phyloP scores from a whole-genome alignment of 306 rosid genomes.

The Boehmeria nivea region DNA sequence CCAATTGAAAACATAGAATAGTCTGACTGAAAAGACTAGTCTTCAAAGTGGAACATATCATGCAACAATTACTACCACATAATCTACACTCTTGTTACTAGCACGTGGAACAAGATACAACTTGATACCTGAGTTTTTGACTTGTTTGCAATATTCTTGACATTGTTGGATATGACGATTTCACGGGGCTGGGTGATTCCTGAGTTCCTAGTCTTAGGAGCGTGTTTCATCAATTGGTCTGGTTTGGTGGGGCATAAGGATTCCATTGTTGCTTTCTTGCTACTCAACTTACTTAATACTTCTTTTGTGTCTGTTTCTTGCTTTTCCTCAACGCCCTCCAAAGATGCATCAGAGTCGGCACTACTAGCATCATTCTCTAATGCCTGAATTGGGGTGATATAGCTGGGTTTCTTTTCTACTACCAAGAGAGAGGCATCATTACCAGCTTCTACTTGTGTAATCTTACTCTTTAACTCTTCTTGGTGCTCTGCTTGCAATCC shows the following conservation, averaged over 20 bases:
- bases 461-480: constrained; percentile 2
- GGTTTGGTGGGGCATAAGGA: constrained; percentile 2
- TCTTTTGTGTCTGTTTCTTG: background rate
- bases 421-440: background rate
- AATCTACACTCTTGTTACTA: background rate
- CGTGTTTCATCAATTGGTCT: background rate
- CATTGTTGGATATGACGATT: constrained; percentile 1
- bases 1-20: no score
- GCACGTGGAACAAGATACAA: background rate
- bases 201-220: constrained; percentile 6
- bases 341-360: constrained; percentile 1
- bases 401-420: constrained; percentile 3
- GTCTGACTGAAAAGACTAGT: no score
- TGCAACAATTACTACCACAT: background rate
- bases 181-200: constrained; percentile 10
- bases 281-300: background rate
- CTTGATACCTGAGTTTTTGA: constrained; percentile 9
- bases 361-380: background rate
- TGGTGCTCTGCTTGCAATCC: constrained; percentile 12
- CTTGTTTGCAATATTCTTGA: constrained; percentile 8
- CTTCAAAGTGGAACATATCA: no score
- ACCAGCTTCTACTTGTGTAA: background rate
- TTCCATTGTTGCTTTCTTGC: background rate
- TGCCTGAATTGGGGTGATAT: background rate
- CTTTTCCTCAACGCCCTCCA: background rate